Conservation (phyloP, 1,284 basidiomycete genomes). For the Ganoderma lucidum region DNA sequence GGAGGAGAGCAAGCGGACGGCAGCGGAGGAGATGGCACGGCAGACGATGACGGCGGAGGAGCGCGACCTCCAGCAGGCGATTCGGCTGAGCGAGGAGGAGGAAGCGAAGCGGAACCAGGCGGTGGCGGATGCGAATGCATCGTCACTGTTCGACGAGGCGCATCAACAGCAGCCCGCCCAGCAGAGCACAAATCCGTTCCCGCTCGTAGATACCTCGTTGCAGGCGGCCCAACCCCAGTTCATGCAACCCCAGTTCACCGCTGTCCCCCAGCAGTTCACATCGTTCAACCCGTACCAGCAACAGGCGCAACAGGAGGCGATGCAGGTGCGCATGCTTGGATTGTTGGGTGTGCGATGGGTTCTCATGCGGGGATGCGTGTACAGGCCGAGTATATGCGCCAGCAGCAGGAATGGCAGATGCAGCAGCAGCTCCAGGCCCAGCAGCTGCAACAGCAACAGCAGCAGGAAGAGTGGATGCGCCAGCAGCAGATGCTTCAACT, state of each 20-base stretch:
- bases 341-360: neutral
- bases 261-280: conserved; percentile 72
- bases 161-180: conserved; percentile 66
- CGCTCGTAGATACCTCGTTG: conserved; percentile 71
- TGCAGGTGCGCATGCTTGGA: conserved; percentile 52
- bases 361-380: conserved; percentile 3
- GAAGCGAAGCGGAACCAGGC: conserved; percentile 76
- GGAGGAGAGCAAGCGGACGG: conserved; percentile 84
- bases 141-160: conserved; percentile 87
- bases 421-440: conserved; percentile 60
- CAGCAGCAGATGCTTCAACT: conserved; percentile 68
- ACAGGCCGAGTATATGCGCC: conserved; percentile 75
- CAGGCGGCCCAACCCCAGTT: conserved; percentile 47
- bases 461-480: conserved; percentile 72
- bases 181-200: conserved; percentile 62
- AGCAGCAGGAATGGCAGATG: conserved; percentile 75
- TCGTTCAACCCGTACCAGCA: conserved; percentile 98
- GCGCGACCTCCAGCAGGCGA: conserved; percentile 80
- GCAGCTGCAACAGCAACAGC: conserved; percentile 62
- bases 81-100: conserved; percentile 89
- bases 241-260: conserved; percentile 76
- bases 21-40: conserved; percentile 78
- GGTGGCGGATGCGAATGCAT: conserved; percentile 79
- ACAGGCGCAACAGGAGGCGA: conserved; percentile 88
- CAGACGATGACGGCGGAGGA: conserved; percentile 67